Evolutionary conservation across 495 filamentous ascomycete species (phyloP).

Genomic region (Parathielavia hyrcaniae): DNA sequence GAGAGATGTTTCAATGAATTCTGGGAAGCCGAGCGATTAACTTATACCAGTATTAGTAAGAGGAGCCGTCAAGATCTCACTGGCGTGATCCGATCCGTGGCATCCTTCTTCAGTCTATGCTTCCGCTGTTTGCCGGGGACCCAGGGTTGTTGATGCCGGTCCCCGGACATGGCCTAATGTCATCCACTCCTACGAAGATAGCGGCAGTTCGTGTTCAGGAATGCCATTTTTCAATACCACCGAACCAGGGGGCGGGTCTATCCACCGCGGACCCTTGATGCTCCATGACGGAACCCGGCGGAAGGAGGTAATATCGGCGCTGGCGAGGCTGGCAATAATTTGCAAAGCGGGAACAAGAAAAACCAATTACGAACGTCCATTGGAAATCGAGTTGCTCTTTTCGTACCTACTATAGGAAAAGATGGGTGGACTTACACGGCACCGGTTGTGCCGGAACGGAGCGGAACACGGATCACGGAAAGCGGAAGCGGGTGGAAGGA

Average conservation of each 20-base stretch:
- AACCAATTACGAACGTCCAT: not conserved
- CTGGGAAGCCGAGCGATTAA: too few species aligned
- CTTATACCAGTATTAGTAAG: not conserved
- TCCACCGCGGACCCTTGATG: not conserved
- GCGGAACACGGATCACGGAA: constrained; percentile 25
- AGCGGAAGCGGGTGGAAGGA: not conserved
- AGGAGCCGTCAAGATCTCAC: not conserved
- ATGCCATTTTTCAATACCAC: not conserved
- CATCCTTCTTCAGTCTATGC: not conserved
- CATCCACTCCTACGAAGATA: not conserved
- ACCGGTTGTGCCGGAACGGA: constrained; percentile 13
- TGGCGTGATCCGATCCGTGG: constrained; percentile 4
- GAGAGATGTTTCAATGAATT: not conserved
- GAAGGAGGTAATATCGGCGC: not conserved
- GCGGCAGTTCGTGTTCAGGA: too few species aligned
- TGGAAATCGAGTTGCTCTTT: not conserved
- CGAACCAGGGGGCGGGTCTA: not conserved
- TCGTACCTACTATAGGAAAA: not conserved
- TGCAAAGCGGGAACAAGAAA: not conserved
- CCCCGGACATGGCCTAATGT: constrained; percentile 10
- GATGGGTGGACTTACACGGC: not conserved
- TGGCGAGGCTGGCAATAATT: not conserved
- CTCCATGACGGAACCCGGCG: not conserved
- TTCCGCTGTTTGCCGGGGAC: constrained; percentile 10
- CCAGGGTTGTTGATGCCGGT: not conserved